Evolutionary conservation across 2,329 filamentous ascomycete species (phyloP).

Genomic region (Pseudocercospora macadamiae): DNA sequence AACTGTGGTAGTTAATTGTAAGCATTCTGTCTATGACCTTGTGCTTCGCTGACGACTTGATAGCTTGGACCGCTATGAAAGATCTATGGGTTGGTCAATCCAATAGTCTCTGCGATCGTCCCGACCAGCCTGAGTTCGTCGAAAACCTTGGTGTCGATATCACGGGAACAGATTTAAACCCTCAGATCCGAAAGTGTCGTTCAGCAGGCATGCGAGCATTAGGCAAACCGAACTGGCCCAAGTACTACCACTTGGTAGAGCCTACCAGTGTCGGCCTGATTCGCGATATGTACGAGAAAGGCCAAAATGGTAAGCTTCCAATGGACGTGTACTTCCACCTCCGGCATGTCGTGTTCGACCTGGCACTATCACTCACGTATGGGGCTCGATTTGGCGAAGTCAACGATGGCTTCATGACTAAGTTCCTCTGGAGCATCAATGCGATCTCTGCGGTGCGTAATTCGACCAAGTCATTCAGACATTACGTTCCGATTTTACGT

Average conservation of each 20-base stretch:
- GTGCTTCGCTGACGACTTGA: background rate
- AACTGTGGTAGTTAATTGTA: conserved; percentile 9
- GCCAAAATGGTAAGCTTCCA: conserved; percentile 5
- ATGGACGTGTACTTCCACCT: conserved; percentile 11
- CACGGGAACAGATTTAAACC: conserved; percentile 10
- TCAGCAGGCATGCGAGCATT: conserved; percentile 11
- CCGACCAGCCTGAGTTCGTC: conserved; percentile 13
- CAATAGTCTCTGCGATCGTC: conserved; percentile 10
- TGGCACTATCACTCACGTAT: conserved; percentile 10
- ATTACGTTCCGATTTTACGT: conserved; percentile 10
- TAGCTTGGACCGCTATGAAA: conserved; percentile 10
- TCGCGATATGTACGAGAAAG: conserved; percentile 3
- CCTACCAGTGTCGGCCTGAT: conserved; percentile 7
- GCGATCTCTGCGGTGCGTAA: conserved; percentile 11
- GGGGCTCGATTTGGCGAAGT: conserved; percentile 9
- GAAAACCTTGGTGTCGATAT: conserved; percentile 15
- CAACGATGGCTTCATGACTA: conserved; percentile 10
- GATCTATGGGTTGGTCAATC: conserved; percentile 8
- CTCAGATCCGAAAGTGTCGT: conserved; percentile 11
- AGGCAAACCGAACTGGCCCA: conserved; percentile 10
- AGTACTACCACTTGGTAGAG: conserved; percentile 13
- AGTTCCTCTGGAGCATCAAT: conserved; percentile 11
- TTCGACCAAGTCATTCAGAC: conserved; percentile 8
- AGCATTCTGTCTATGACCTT: background rate
- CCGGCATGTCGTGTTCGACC: conserved; percentile 12